phyloP scores from a whole-genome alignment of 495 filamentous ascomycete species.

The Talaromyces borbonicus region DNA sequence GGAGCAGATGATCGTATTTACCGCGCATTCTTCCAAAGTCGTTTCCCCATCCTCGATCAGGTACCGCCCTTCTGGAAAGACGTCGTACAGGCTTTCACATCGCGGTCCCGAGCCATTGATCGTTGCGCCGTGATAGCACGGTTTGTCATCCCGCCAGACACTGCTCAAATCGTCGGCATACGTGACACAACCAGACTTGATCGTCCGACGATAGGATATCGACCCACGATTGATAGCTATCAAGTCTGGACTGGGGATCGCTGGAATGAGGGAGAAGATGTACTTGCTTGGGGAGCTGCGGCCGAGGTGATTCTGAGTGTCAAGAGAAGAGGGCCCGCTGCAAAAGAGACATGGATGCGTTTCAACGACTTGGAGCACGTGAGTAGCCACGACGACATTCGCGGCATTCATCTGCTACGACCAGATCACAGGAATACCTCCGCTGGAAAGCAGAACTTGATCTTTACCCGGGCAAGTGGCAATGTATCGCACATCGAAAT shows the following conservation, averaged over 20 bases:
- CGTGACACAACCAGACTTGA: constrained; percentile 21
- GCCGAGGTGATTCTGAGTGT: constrained; percentile 43
- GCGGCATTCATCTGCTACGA: constrained; percentile 42
- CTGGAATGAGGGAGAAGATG: constrained; percentile 47
- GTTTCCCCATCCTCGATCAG: constrained; percentile 35
- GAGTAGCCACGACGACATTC: constrained; percentile 57
- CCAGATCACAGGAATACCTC: constrained; percentile 24
- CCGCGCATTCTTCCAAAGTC: constrained; percentile 39
- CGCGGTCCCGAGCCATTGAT: constrained; percentile 49
- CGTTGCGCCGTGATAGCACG: constrained; percentile 47
- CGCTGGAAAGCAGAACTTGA: constrained; percentile 24
- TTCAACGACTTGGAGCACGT: constrained; percentile 41
- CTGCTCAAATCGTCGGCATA: constrained; percentile 20
- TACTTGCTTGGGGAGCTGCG: constrained; percentile 53
- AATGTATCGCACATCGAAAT: constrained; percentile 30
- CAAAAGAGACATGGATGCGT: constrained; percentile 32
- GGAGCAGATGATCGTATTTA: constrained; percentile 44
- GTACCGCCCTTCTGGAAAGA: constrained; percentile 40
- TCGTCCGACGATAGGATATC: constrained; percentile 55
- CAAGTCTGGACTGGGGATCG: constrained; percentile 40
- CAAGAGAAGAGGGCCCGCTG: constrained; percentile 18
- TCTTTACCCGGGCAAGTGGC: constrained; percentile 30
- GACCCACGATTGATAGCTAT: constrained; percentile 51
- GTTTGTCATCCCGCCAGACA: constrained; percentile 34
- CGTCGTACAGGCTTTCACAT: constrained; percentile 45